Evolutionary conservation across 768 basidiomycete species (phyloP).

Genomic region (Suillus paluster): DNA sequence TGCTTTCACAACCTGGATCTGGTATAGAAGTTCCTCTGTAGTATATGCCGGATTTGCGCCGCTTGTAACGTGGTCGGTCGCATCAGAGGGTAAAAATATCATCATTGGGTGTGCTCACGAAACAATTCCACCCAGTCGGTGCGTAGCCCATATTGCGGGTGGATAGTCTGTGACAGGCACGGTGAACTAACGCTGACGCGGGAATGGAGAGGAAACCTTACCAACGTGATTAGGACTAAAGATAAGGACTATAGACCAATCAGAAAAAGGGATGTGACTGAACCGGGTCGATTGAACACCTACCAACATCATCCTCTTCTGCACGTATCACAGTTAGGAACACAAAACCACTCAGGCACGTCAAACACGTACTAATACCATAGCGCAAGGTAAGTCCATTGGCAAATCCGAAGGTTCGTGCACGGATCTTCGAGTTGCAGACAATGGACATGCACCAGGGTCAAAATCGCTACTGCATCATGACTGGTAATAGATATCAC

Average conservation of each 20-base stretch:
- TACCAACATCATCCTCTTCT: constrained; percentile 62
- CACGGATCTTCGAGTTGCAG: constrained; percentile 35
- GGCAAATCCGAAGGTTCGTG: constrained; percentile 55
- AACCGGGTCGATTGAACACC: constrained; percentile 16
- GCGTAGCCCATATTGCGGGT: constrained; percentile 60
- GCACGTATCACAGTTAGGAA: not conserved
- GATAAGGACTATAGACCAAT: constrained; percentile 52
- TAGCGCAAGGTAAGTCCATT: constrained; percentile 55
- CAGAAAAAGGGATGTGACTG: not conserved
- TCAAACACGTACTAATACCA: constrained; percentile 46
- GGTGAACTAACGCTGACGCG: constrained; percentile 6
- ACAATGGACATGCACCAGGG: not conserved
- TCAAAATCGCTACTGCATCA: not conserved
- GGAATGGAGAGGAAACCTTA: constrained; percentile 28
- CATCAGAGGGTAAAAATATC: not conserved
- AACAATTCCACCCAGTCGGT: constrained; percentile 61
- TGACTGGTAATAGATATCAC: constrained; percentile 13
- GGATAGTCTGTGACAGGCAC: constrained; percentile 53
- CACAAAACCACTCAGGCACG: constrained; percentile 2
- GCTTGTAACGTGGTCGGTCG: constrained; percentile 14
- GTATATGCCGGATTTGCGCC: constrained; percentile 43
- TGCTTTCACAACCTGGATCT: constrained; percentile 32
- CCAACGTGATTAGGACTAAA: constrained; percentile 69
- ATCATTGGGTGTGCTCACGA: constrained; percentile 44
- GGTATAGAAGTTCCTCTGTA: constrained; percentile 35